A percentile compares a stretch with the other conserved stretches of the same genome.
These are phyloP conservation scores for Globisporangium paroecandrum DNA, from an alignment of 352 stramenopile species.

Conservation along the genomic window DNA sequence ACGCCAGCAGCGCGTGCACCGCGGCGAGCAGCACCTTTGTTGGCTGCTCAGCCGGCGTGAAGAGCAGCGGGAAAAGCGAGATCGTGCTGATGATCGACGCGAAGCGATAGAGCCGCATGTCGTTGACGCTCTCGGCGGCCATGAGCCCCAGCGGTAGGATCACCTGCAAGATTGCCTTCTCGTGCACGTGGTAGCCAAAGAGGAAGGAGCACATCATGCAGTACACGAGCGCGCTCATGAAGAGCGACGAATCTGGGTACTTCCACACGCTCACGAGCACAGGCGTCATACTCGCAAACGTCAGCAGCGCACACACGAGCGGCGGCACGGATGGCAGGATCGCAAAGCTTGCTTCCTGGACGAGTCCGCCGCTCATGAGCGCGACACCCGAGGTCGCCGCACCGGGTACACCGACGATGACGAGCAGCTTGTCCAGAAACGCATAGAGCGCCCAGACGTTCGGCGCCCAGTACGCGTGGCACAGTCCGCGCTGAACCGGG, in stretches of 20 bases:
- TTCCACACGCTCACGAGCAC: constrained; percentile 71
- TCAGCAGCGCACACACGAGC: constrained; percentile 66
- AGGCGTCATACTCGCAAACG: constrained; percentile 77
- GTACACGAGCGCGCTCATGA: constrained; percentile 81
- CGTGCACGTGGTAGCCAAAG: constrained; percentile 98
- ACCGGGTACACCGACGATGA: constrained; percentile 38
- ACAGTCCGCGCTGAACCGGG: constrained; percentile 94
- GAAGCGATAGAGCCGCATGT: constrained; percentile 83
- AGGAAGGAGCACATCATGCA: constrained; percentile 95
- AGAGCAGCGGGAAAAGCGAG: constrained; percentile 83
- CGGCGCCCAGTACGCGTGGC: constrained; percentile 98
- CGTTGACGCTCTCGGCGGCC: constrained; percentile 67
- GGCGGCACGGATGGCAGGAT: constrained; percentile 70
- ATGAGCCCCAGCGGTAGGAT: constrained; percentile 68
- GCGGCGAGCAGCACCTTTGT: constrained; percentile 73
- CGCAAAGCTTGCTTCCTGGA: constrained; percentile 76
- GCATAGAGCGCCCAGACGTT: constrained; percentile 98
- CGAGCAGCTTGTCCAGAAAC: constrained; percentile 85
- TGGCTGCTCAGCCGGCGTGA: constrained; percentile 72
- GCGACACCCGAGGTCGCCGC: constrained; percentile 31
- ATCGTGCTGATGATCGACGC: constrained; percentile 63
- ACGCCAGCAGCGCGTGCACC: constrained; percentile 56
- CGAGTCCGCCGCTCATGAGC: constrained; percentile 82
- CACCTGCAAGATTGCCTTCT: constrained; percentile 97
- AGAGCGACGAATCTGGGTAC: constrained; percentile 75